Conservation (phyloP, 257 asterid species). For the Forsythia suspensa region DNA sequence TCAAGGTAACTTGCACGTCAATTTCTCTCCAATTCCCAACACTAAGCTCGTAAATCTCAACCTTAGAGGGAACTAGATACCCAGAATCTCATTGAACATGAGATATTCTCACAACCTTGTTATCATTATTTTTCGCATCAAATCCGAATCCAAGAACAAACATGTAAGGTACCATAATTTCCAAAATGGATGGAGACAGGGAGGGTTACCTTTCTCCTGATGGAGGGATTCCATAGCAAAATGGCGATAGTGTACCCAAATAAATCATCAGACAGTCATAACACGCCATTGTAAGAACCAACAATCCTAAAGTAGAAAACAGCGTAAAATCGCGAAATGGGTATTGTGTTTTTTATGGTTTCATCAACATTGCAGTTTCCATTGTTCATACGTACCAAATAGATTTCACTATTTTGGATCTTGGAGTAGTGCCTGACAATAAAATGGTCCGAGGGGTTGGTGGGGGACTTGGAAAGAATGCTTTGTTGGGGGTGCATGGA, state of each 20-base stretch:
- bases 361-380: not conserved
- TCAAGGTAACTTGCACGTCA: constrained; percentile 13
- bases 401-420: constrained; percentile 16
- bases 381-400: constrained; percentile 9
- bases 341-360: constrained; percentile 21
- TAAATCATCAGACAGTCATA: constrained; percentile 36
- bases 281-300: constrained; percentile 39
- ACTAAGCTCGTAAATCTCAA: constrained; percentile 31
- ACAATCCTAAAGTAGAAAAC: constrained; percentile 30
- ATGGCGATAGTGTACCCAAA: constrained; percentile 17
- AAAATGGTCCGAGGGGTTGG: not conserved
- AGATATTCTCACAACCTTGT: constrained; percentile 35
- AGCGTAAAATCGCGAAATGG: constrained; percentile 17
- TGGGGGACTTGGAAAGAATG: not conserved
- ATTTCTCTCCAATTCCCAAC: constrained; percentile 27
- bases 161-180: constrained; percentile 4
- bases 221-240: constrained; percentile 40
- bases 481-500: constrained; percentile 19
- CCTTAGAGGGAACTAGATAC: constrained; percentile 26
- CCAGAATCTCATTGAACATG: constrained; percentile 18
- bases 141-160: constrained; percentile 33
- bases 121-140: constrained; percentile 27
- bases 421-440: constrained; percentile 20
- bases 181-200: constrained; percentile 16
- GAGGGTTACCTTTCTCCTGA: constrained; percentile 23